A percentile compares a stretch with the other conserved stretches of the same genome.
Conservation (phyloP, 495 filamentous ascomycete genomes). For the Penicillium argentinense region DNA sequence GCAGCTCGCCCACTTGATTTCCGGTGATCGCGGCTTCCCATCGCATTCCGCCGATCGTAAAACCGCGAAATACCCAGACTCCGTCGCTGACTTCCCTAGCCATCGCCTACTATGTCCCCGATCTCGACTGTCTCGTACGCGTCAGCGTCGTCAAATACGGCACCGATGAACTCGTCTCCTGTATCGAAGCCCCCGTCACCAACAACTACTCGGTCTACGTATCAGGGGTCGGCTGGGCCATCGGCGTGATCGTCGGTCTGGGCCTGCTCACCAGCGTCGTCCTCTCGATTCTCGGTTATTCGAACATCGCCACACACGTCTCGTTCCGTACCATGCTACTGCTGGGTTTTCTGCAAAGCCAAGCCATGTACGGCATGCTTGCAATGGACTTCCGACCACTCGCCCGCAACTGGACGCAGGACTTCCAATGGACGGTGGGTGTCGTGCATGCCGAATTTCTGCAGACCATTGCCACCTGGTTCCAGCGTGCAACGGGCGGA, state of each 20-base stretch:
- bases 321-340: constrained; percentile 90
- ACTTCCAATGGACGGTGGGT: constrained; percentile 97
- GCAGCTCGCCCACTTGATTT: too few species aligned
- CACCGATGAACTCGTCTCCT: constrained; percentile 65
- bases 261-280: constrained; percentile 78
- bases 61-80: too few species aligned
- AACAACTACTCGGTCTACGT: constrained; percentile 93
- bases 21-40: too few species aligned
- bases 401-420: constrained; percentile 91
- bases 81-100: too few species aligned
- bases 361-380: constrained; percentile 87
- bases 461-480: constrained; percentile 89
- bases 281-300: constrained; percentile 76
- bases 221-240: constrained; percentile 81
- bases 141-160: constrained; percentile 69
- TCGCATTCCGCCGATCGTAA: too few species aligned
- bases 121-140: constrained; percentile 81
- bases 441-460: constrained; percentile 84
- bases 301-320: constrained; percentile 93
- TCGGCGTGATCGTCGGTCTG: constrained; percentile 79
- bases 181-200: constrained; percentile 81
- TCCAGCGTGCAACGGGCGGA: constrained; percentile 90
- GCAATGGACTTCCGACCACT: constrained; percentile 80
- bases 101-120: constrained; percentile 86
- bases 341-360: constrained; percentile 92